Percentiles rank a stretch among this genome's conserved stretches.
Evolutionary conservation across 2,329 filamentous ascomycete species (phyloP).

Genomic region (Blastomyces emzantsi): DNA sequence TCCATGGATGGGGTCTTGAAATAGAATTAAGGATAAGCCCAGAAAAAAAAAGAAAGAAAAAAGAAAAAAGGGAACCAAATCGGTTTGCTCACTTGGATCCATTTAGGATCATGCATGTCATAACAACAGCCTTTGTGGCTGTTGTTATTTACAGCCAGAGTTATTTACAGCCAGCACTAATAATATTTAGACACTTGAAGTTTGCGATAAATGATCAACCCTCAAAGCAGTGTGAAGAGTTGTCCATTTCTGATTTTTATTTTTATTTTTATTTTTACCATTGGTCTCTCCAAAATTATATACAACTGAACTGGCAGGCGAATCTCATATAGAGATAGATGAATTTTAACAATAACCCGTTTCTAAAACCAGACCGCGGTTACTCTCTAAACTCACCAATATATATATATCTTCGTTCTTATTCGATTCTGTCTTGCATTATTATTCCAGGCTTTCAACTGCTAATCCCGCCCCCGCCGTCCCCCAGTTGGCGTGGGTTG

Average conservation of each 20-base stretch:
- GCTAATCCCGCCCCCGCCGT: background rate
- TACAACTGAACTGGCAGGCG: background rate
- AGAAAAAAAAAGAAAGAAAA: background rate
- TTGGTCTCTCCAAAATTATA: background rate
- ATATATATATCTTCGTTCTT: too few relatives aligned
- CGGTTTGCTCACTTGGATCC: background rate
- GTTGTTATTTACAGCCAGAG: background rate
- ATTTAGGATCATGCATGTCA: background rate
- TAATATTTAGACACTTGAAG: background rate
- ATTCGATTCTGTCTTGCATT: too few relatives aligned
- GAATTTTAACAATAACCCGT: too few relatives aligned
- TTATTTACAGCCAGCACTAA: background rate
- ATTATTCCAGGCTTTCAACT: background rate
- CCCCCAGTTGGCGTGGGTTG: background rate
- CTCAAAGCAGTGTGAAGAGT: background rate
- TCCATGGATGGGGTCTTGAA: background rate
- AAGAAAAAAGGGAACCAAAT: background rate
- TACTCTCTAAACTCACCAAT: too few relatives aligned
- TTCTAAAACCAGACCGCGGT: too few relatives aligned
- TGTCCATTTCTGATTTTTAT: too few relatives aligned
- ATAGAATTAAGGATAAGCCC: background rate
- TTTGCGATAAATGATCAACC: background rate
- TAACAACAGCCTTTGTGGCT: background rate
- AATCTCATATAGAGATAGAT: too few relatives aligned
- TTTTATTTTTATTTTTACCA: too few relatives aligned